These are phyloP conservation scores for Fusarium nodosum DNA, from an alignment of 2,329 filamentous ascomycete species.

Conservation along the genomic window DNA sequence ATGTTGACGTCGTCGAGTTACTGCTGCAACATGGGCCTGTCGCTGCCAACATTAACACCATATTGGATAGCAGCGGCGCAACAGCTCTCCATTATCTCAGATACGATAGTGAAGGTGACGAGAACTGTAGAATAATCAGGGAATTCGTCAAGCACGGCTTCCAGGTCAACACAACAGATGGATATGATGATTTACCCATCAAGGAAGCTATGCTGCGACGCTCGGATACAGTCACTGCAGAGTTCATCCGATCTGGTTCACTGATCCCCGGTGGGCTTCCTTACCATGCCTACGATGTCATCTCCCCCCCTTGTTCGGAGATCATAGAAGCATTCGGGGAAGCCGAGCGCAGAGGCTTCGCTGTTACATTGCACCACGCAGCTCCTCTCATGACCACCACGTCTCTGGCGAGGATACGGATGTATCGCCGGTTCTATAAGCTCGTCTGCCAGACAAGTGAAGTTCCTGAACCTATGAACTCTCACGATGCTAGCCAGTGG, in stretches of 20 bases:
- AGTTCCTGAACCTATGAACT: background rate
- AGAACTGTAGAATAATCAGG: background rate
- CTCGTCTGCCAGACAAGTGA: background rate
- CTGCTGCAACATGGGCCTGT: background rate
- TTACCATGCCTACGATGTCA: too few relatives aligned
- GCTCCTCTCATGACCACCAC: background rate
- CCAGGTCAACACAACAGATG: background rate
- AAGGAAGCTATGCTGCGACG: background rate
- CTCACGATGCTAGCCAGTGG: background rate
- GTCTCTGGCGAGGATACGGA: background rate
- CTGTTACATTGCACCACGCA: accelerated
- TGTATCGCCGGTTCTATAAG: conserved; percentile 1
- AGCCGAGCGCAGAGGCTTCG: background rate
- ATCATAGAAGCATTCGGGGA: background rate
- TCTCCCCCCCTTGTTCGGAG: background rate
- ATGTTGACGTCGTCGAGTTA: background rate
- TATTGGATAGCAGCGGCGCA: background rate
- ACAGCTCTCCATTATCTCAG: conserved; percentile 10
- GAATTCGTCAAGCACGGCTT: background rate
- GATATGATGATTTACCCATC: background rate
- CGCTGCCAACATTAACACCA: background rate
- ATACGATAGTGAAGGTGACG: accelerated
- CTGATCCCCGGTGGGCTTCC: background rate
- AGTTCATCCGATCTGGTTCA: conserved; percentile 15
- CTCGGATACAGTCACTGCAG: background rate